Evolutionary conservation across 805 yeast species (phyloP).

Genomic region (Ogataea nonfermentans): DNA sequence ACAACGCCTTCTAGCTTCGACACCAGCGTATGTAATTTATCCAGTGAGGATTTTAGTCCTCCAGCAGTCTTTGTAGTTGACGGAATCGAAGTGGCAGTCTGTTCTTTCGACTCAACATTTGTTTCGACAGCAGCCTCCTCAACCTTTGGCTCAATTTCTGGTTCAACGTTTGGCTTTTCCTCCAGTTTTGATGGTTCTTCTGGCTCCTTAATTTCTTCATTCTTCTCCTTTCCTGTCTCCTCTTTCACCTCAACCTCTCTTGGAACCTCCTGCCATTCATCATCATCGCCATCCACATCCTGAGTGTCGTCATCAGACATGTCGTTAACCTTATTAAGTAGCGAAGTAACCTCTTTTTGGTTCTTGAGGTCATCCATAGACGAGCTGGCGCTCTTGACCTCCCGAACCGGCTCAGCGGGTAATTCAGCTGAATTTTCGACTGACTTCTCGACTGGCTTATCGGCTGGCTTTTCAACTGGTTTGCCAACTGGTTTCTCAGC

Average conservation of each 20-base stretch:
- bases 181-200: too few relatives aligned
- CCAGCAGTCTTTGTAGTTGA: slow-evolving; percentile 44
- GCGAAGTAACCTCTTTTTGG: slow-evolving; percentile 44
- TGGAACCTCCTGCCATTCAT: slow-evolving; percentile 29
- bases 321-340: slow-evolving; percentile 45
- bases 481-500: background rate
- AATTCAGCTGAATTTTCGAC: too few relatives aligned
- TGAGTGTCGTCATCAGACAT: slow-evolving; percentile 41
- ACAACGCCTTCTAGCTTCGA: slow-evolving; percentile 56
- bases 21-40: slow-evolving; percentile 59
- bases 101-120: too few relatives aligned
- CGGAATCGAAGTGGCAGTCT: slow-evolving; percentile 30
- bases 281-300: slow-evolving; percentile 29
- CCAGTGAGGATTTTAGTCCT: slow-evolving; percentile 70
- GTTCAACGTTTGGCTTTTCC: slow-evolving; percentile 12
- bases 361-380: slow-evolving; percentile 46
- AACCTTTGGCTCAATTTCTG: slow-evolving; percentile 10
- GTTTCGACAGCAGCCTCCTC: slow-evolving; percentile 13
- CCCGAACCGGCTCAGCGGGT: slow-evolving; percentile 1
- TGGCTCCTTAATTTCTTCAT: background rate
- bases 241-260: background rate
- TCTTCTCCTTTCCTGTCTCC: background rate
- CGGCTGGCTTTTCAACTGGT: too few relatives aligned
- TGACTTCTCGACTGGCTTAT: slow-evolving; percentile 9
- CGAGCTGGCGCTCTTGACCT: background rate